Evolutionary conservation across 2,329 filamentous ascomycete species (phyloP), one percentile per base, ranked within the genome.

Genomic region (Colletotrichum trifolii): DNA sequence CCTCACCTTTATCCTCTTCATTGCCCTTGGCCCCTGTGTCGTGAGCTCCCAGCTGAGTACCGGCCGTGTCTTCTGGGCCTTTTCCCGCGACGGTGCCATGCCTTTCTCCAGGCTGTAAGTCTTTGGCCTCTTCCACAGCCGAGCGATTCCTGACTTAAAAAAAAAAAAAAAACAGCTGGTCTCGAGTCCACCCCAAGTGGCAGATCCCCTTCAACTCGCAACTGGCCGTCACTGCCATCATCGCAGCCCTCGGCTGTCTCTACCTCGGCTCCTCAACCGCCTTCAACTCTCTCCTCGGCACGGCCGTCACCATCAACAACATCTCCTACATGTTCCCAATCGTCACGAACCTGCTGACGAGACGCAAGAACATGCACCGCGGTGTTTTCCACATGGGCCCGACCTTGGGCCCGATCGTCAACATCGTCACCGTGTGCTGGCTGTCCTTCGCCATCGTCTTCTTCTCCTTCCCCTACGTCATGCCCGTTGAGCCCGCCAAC

Each of bases 321-420:
- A 73, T 81, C 11, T 79, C 81, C 0, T 83, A 81, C 67, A 70
- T 81, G 47, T 73, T 82, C 13, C 81, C 81, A 0, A 81, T 85
- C 40, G 50, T 79, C 4, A 80, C 81, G 1, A 83, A 83, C 57
- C 72, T 79, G 34, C 71, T 80, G 10, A 77, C 75, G 12, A 72
- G 78, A 1, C 75, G 79, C 8, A 72, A 70, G 60, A 77, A 79
- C 66, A 77, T 81, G 69, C 74, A 75, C 47, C 73, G 70, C n/a
- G 79, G 79, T 0, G 74, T 73, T 0, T 81, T 81, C 67, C 74
- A 76, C 71, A 74, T 79, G 71, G 73, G 76, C 1, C 50, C 61
- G 4, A 64, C 61, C 0, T 60, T 73, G 4, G 79, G 79, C 1
- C 73, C 75, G 8, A 64, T 75, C 35, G 70, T 77, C 33, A 81